Percentiles rank a stretch among this genome's conserved stretches.
Evolutionary conservation across 1,284 basidiomycete species (phyloP).

Genomic region (Dichomitus squalens): DNA sequence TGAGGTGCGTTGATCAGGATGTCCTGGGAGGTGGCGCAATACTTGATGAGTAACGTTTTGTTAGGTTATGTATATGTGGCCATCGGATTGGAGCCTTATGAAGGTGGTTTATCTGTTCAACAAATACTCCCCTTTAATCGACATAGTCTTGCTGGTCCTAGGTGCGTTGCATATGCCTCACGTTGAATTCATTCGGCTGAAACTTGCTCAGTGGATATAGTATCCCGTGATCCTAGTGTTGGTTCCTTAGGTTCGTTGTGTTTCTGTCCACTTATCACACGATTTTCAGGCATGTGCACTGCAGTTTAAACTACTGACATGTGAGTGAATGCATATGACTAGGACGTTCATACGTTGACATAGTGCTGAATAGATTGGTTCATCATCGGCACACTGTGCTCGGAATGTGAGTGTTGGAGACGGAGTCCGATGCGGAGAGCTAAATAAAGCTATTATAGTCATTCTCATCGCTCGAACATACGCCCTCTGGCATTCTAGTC

Average conservation of each 20-base stretch:
- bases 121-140: not conserved
- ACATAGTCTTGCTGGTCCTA: not conserved
- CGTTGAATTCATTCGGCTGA: too few species aligned
- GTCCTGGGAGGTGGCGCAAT: not conserved
- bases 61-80: not conserved
- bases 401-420: not conserved
- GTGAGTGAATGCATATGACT: not conserved
- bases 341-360: not conserved
- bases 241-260: not conserved
- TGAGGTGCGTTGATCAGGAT: not conserved
- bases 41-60: too few species aligned
- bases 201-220: too few species aligned
- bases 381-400: not conserved
- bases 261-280: not conserved
- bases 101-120: not conserved
- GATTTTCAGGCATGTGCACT: not conserved
- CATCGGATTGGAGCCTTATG: not conserved
- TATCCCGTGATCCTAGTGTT: not conserved
- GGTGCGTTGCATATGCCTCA: too few species aligned
- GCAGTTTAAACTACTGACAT: not conserved
- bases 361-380: not conserved
- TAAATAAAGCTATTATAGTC: not conserved
- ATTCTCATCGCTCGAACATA: not conserved
- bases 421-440: not conserved
- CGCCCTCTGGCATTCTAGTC: not conserved